Evolutionary conservation across 1,284 basidiomycete genomes (phyloP), one percentile per base, ranked within the genome.

Genomic region (Puccinia polysora): DNA sequence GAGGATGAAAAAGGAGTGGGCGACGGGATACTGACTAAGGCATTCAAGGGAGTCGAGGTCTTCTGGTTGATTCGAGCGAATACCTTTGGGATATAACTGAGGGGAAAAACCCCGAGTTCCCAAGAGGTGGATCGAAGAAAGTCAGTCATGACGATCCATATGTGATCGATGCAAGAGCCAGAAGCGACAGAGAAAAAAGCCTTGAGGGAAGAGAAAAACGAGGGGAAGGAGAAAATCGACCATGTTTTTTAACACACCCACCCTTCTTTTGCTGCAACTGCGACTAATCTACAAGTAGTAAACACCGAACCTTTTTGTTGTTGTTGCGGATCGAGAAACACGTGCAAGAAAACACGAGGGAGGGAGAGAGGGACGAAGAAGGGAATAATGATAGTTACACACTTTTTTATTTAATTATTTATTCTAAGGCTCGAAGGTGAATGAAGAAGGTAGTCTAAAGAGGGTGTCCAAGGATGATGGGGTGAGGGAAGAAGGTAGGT

Each of bases 201-300:
- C 2, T 30, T 45, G n/a, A 34, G 18, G n/a, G 7, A 2, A 7
- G 34, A 45, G 15, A 14, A 12, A 14, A 14, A 45, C 56, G 38
- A 40, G 56, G 4, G n/a, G 20, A 34, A 18, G 6, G 47, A 18
- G 40, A 7, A 32, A 20, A 52, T 10, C 20, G 12, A 63, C 3
- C 2, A n/a, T n/a, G 8, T 45, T 20, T 20, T 6, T 40, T 38
- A 25, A 36, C 59, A 63, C 38, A 63, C 53, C 38, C 20, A 95
- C 20, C 88, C 86, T 80, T 97, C 93, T 74, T 87, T 86, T 14
- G 89, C 90, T 0, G 95, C 92, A 2, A 89, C 90, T 75, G 87
- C 92, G 58, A 97, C 89, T 28, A 97, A 83, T 5, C 90, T 86
- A 23, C 90, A 86, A 62, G 80, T 81, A 75, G 79, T 75, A 63